Percentiles rank a stretch among this genome's conserved stretches.
phyloP scores from a whole-genome alignment of 768 basidiomycete genomes.

The Dendrothele bispora region DNA sequence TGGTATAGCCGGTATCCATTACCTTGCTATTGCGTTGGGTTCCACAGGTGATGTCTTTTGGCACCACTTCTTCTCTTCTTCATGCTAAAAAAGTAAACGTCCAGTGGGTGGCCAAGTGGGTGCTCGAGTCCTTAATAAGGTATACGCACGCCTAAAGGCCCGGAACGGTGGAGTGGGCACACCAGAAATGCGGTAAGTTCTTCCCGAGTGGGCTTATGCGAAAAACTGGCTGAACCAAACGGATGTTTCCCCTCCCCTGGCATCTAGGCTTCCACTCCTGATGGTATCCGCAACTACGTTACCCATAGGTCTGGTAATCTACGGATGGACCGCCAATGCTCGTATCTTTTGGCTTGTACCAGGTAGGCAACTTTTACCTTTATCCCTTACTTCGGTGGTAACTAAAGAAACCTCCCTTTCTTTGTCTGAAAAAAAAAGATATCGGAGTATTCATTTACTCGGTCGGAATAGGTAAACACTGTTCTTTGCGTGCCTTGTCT shows the following conservation, averaged over 20 bases:
- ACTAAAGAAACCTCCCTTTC: too few relatives aligned
- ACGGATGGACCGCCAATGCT: constrained; percentile 59
- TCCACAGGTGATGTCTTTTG: constrained; percentile 37
- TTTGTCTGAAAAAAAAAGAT: constrained; percentile 14
- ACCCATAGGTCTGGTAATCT: constrained; percentile 60
- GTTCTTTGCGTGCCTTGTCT: too few relatives aligned
- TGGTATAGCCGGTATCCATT: constrained; percentile 62
- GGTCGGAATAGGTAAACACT: constrained; percentile 45
- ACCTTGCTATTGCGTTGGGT: constrained; percentile 60
- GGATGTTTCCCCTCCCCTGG: neutral
- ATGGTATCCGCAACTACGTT: constrained; percentile 53
- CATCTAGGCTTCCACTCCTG: constrained; percentile 29
- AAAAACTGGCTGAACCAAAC: too few relatives aligned
- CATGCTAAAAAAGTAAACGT: neutral
- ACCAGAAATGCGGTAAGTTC: constrained; percentile 49
- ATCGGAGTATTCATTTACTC: constrained; percentile 48
- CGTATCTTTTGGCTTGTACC: constrained; percentile 58
- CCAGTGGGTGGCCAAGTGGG: constrained; percentile 38
- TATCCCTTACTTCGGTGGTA: too few relatives aligned
- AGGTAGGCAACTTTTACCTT: constrained; percentile 28
- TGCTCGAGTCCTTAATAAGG: constrained; percentile 44
- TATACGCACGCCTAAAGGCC: constrained; percentile 44
- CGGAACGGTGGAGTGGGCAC: constrained; percentile 52
- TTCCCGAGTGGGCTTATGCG: neutral
- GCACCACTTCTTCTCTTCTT: constrained; percentile 13